Percentiles rank a stretch among this genome's conserved stretches.
phyloP scores from a whole-genome alignment of 2,329 filamentous ascomycete genomes.

The Trichophyton simii region DNA sequence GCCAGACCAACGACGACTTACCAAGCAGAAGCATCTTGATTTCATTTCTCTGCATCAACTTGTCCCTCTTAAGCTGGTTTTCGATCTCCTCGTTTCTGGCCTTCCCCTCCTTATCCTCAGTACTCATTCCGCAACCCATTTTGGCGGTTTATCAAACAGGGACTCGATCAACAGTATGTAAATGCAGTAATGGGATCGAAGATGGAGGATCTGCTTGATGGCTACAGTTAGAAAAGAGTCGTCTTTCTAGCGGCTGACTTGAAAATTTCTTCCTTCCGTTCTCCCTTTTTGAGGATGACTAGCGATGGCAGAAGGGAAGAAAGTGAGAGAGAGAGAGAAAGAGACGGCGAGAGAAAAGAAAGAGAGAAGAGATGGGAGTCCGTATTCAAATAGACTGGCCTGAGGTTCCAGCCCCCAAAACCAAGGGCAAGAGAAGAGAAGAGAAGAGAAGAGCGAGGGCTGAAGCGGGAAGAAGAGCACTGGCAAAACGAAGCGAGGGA shows the following conservation, averaged over 20 bases:
- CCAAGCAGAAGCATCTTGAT: conserved; percentile 99
- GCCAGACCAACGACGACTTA: conserved; percentile 37
- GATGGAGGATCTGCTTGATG: not conserved
- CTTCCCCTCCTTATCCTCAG: conserved; percentile 99
- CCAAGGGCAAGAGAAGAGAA: not conserved
- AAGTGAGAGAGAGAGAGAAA: not conserved
- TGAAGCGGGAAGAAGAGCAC: not conserved
- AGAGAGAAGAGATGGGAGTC: not conserved
- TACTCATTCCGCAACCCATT: conserved; percentile 99
- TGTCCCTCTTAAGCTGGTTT: conserved; percentile 96
- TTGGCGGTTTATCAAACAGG: conserved; percentile 38
- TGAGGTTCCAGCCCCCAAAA: not conserved
- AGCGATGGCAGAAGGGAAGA: too few relatives aligned
- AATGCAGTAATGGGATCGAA: not conserved
- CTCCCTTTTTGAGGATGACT: too few relatives aligned
- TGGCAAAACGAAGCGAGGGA: not conserved
- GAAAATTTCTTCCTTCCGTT: too few relatives aligned
- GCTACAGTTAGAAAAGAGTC: not conserved
- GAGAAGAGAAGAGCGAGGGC: not conserved
- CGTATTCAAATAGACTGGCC: not conserved
- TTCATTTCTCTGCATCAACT: conserved; percentile 97
- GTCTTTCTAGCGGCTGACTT: not conserved
- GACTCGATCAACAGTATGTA: not conserved
- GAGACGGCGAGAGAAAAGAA: not conserved
- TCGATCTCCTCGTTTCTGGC: conserved; percentile 99